These are phyloP conservation scores for Agaricus blazei DNA, from an alignment of 768 basidiomycete genomes.

Conservation along the genomic window DNA sequence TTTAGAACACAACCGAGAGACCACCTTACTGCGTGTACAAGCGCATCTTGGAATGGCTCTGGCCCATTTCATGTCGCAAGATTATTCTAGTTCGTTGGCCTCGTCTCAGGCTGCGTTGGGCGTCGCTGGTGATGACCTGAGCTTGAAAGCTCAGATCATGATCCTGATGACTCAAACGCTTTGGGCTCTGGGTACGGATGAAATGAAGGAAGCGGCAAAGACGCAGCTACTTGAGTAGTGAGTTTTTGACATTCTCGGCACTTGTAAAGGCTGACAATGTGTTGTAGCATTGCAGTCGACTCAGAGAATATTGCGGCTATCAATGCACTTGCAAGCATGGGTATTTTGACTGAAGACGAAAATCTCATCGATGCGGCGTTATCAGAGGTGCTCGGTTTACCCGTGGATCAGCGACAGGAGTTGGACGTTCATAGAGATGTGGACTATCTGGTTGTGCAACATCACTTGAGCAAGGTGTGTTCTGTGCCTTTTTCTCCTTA, in stretches of 20 bases:
- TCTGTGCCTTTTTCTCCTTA: neutral
- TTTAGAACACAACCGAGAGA: conserved; percentile 4
- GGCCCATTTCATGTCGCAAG: conserved; percentile 59
- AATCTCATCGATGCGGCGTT: conserved; percentile 81
- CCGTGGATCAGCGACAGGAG: conserved; percentile 55
- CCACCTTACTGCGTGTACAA: conserved; percentile 43
- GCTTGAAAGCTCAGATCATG: conserved; percentile 60
- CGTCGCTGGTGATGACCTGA: conserved; percentile 40
- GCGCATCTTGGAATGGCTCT: conserved; percentile 69
- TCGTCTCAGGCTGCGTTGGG: conserved; percentile 65
- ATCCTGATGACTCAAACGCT: conserved; percentile 82
- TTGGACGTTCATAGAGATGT: conserved; percentile 71
- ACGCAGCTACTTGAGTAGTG: conserved; percentile 79
- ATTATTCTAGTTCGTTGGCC: conserved; percentile 57
- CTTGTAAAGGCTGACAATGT: neutral
- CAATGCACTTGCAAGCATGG: conserved; percentile 85
- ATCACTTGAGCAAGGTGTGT: conserved; percentile 69
- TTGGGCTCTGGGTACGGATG: conserved; percentile 77
- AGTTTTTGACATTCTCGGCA: conserved; percentile 16
- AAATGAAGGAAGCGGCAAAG: conserved; percentile 74
- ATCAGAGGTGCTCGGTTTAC: conserved; percentile 69
- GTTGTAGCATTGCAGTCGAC: conserved; percentile 65
- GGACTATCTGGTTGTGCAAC: conserved; percentile 64
- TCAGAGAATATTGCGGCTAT: conserved; percentile 78
- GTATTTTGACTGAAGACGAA: conserved; percentile 74